Evolutionary conservation across 345 rosid species (phyloP), one percentile per base, ranked within the genome.

Genomic region (Bruguiera parviflora): DNA sequence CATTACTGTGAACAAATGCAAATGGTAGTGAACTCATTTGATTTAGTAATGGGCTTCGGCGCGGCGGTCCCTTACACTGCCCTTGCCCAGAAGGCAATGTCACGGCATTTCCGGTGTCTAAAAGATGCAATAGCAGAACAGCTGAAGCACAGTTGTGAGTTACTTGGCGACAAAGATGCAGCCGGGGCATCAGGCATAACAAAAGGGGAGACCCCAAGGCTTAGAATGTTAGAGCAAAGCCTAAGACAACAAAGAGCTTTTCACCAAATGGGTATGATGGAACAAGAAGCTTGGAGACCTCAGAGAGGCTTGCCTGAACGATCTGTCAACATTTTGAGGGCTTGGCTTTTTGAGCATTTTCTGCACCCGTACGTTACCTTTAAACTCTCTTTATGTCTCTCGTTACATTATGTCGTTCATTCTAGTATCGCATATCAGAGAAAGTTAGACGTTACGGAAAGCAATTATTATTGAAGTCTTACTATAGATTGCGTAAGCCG

Each of bases 261-360:
- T 73, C 90, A 95, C 69, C 97, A 88, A 73, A 87, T 93, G 96
- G 97, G 98, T 4, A 89, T 90, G 97, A 86, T 95, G 90, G 97
- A 94, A 60, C 96, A 91, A 73, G 97, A 94, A 79, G 96, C 96
- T 20, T 91, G 99, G 99, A 82, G 99, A 53, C 97, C 97, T 6
- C 99, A 94, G 71, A 78, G 99, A 49, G 99, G 99, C 75, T 72
- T 94, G 78, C 99, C 99, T 31, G 99, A 94, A 72, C 84, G 97
- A 53, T 91, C 99, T 13, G 97, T 94, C 82, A 91, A 83, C 86
- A 86, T 91, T 70, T 79, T 94, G 60, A 77, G 99, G 65, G 96
- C 99, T 37, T 94, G 99, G 99, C 99, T 94, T 74, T 94, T 91
- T 52, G 97, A 94, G 80, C 99, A 94, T 83, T 94, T 94, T 74